These are phyloP conservation scores for Penicillium nordicum DNA, from an alignment of 2,329 filamentous ascomycete genomes.

Conservation along the genomic window DNA sequence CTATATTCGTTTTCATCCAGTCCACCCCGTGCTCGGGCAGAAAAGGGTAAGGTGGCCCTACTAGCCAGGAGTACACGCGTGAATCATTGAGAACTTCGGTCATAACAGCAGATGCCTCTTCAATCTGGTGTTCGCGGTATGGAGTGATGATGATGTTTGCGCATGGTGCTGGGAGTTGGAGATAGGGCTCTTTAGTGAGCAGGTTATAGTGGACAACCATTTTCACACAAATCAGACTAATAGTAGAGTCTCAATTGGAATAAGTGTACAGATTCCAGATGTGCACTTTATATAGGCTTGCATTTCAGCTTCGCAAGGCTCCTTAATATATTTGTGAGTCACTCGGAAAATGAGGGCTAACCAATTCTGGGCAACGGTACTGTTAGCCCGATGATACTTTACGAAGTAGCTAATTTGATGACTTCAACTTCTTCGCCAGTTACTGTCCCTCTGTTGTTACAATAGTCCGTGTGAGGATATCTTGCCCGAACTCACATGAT, in stretches of 20 bases:
- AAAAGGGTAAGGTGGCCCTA: constrained; percentile 27
- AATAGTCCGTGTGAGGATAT: background rate
- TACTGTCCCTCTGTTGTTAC: background rate
- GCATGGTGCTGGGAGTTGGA: constrained; percentile 24
- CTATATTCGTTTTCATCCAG: constrained; percentile 10
- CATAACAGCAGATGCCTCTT: constrained; percentile 11
- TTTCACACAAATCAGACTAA: background rate
- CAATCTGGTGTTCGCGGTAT: constrained; percentile 14
- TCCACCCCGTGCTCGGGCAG: constrained; percentile 16
- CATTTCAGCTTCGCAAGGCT: background rate
- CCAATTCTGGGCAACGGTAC: background rate
- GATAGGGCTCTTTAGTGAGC: constrained; percentile 22
- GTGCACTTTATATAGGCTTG: background rate
- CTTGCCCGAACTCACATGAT: background rate
- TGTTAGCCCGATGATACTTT: background rate
- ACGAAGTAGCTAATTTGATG: background rate
- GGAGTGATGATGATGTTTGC: constrained; percentile 29
- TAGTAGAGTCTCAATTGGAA: background rate
- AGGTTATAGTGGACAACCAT: constrained; percentile 20
- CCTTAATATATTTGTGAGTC: background rate
- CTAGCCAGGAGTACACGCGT: constrained; percentile 21
- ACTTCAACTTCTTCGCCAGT: background rate
- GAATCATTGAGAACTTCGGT: constrained; percentile 25
- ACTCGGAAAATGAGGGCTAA: background rate
- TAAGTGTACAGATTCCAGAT: background rate